These are phyloP conservation scores for Murraya koenigii DNA, from an alignment of 345 rosid genomes.

Conservation along the genomic window DNA sequence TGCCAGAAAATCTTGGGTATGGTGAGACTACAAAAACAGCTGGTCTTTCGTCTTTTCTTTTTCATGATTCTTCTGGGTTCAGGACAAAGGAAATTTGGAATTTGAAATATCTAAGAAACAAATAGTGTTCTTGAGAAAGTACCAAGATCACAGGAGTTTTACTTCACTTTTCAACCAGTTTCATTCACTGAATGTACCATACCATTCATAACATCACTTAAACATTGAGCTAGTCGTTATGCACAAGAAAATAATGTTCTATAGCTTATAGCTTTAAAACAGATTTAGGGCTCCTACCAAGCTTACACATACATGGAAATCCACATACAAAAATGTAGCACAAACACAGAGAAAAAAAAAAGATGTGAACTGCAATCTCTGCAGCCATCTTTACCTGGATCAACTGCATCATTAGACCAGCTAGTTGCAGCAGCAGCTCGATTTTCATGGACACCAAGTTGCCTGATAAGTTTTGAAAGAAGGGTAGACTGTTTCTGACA, in stretches of 20 bases:
- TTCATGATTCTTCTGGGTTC: background rate
- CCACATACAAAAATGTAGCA: background rate
- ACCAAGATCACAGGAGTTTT: background rate
- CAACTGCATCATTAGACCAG: conserved; percentile 52
- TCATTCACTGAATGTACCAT: background rate
- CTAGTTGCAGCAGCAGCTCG: conserved; percentile 84
- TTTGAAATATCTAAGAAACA: background rate
- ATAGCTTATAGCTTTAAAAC: background rate
- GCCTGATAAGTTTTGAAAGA: conserved; percentile 76
- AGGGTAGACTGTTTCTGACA: conserved; percentile 82
- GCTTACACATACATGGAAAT: background rate
- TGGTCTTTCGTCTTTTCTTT: background rate
- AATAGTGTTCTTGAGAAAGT: background rate
- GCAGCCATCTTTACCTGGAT: conserved; percentile 39
- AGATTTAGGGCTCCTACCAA: background rate
- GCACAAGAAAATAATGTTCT: background rate
- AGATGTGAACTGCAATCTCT: background rate
- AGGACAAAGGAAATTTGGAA: background rate
- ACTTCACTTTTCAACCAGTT: background rate
- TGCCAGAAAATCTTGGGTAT: background rate
- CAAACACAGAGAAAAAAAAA: background rate
- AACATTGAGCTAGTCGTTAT: background rate
- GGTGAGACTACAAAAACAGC: background rate
- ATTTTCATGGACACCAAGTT: conserved; percentile 87
- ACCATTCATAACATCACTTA: background rate